Evolutionary conservation across 1,284 basidiomycete species (phyloP).

Genomic region (Sporisorium exsertum): DNA sequence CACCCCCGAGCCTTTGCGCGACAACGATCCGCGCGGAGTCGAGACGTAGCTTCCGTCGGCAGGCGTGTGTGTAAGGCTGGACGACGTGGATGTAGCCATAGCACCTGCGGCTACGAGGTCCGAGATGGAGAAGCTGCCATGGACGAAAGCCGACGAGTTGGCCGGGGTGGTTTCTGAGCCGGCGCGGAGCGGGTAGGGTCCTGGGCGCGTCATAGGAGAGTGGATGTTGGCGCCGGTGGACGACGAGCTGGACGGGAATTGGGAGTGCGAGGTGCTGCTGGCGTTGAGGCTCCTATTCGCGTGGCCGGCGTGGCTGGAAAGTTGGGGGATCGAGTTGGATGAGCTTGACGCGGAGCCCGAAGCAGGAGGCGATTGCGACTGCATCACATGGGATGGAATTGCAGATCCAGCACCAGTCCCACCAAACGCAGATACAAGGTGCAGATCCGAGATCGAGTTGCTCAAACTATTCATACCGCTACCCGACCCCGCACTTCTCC

Average conservation of each 20-base stretch:
- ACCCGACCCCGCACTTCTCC: neutral
- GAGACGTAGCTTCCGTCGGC: slow-evolving; percentile 37
- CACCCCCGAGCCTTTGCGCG: slow-evolving; percentile 38
- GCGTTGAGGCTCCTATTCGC: no score
- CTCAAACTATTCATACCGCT: slow-evolving; percentile 34
- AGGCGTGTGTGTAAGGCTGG: slow-evolving; percentile 29
- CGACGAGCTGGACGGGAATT: slow-evolving; percentile 31
- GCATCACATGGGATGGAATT: slow-evolving; percentile 20
- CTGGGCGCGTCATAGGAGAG: slow-evolving; percentile 20
- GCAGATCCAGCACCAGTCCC: slow-evolving; percentile 2
- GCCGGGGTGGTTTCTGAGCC: slow-evolving; percentile 9
- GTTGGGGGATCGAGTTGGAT: slow-evolving; percentile 17
- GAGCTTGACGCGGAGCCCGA: slow-evolving; percentile 35
- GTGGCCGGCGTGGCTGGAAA: neutral
- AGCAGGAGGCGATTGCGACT: slow-evolving; percentile 7
- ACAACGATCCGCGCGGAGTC: slow-evolving; percentile 38
- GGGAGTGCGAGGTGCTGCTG: slow-evolving; percentile 16
- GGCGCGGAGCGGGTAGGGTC: slow-evolving; percentile 28
- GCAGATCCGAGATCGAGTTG: slow-evolving; percentile 48
- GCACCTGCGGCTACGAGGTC: slow-evolving; percentile 63
- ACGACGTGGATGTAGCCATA: slow-evolving; percentile 30
- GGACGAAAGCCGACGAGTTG: slow-evolving; percentile 35
- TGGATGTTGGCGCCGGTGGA: slow-evolving; percentile 1
- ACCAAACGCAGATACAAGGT: slow-evolving; percentile 31
- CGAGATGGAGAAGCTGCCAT: slow-evolving; percentile 61